phyloP scores from a whole-genome alignment of 2,329 filamentous ascomycete species.

The Amylocarpus encephaloides region DNA sequence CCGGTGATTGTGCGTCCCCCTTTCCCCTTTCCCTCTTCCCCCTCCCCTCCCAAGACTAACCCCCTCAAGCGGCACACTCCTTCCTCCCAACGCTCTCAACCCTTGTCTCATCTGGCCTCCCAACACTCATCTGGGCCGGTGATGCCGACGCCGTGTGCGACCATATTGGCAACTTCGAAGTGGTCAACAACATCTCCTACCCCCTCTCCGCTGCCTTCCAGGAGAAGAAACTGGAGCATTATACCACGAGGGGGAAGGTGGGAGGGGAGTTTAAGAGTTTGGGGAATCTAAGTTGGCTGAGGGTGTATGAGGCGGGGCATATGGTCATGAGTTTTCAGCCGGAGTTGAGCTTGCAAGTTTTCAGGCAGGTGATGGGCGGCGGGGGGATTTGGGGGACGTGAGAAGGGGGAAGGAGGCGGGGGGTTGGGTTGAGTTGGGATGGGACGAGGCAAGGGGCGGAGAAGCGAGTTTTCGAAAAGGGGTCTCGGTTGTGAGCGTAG shows the following conservation, averaged over 20 bases:
- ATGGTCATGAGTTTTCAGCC: conserved; percentile 34
- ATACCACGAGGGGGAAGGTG: conserved; percentile 42
- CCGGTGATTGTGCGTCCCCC: conserved; percentile 34
- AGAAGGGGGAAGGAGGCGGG: neutral
- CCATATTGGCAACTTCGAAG: conserved; percentile 45
- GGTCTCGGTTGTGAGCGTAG: too few species aligned
- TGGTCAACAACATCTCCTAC: conserved; percentile 42
- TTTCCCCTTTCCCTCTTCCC: conserved; percentile 11
- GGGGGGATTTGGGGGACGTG: conserved; percentile 33
- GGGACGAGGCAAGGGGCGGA: neutral
- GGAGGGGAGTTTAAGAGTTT: conserved; percentile 45
- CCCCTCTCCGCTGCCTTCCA: conserved; percentile 37
- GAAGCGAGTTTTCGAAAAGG: too few species aligned
- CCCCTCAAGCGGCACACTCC: conserved; percentile 33
- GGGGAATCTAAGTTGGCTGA: conserved; percentile 44
- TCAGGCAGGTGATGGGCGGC: conserved; percentile 40
- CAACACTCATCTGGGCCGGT: conserved; percentile 48
- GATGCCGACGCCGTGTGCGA: conserved; percentile 55
- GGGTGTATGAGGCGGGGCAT: conserved; percentile 42
- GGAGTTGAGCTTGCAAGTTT: conserved; percentile 39
- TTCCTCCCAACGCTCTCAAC: conserved; percentile 39
- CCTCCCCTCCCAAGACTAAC: neutral
- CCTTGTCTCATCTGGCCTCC: conserved; percentile 43
- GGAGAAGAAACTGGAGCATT: conserved; percentile 33
- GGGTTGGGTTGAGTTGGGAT: neutral